phyloP scores from a whole-genome alignment of 2,329 filamentous ascomycete genomes.

The Diplodia seriata region DNA sequence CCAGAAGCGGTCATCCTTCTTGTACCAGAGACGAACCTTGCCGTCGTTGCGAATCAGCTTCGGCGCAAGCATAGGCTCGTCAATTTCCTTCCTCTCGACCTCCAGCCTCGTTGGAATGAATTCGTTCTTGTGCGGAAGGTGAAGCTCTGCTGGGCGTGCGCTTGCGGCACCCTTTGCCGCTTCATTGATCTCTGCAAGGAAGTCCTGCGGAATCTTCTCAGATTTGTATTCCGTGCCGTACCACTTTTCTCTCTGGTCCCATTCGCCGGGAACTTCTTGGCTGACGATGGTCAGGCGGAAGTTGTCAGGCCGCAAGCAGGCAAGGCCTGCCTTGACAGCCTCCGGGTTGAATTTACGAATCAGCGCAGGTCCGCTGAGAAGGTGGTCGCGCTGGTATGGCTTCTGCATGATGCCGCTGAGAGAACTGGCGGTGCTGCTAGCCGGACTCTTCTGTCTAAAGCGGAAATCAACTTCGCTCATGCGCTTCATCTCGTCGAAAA shows the following conservation, averaged over 20 bases:
- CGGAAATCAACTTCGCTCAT: conserved; percentile 94
- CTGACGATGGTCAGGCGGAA: conserved; percentile 85
- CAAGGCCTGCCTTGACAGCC: conserved; percentile 76
- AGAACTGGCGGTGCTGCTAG: conserved; percentile 85
- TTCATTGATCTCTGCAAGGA: conserved; percentile 72
- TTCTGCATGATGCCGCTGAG: conserved; percentile 91
- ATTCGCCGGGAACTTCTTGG: conserved; percentile 80
- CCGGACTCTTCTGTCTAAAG: conserved; percentile 90
- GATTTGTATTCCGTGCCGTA: conserved; percentile 94
- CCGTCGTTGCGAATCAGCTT: conserved; percentile 85
- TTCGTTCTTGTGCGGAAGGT: conserved; percentile 91
- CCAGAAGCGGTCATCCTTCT: conserved; percentile 99
- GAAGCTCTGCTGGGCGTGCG: conserved; percentile 72
- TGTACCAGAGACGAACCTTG: conserved; percentile 86
- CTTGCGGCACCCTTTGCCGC: conserved; percentile 66
- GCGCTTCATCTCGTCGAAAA: conserved; percentile 88
- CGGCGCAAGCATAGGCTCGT: conserved; percentile 74
- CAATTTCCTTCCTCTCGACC: conserved; percentile 92
- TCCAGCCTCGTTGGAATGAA: conserved; percentile 94
- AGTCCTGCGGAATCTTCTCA: conserved; percentile 77
- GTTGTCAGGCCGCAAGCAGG: conserved; percentile 82
- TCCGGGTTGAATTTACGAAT: conserved; percentile 80
- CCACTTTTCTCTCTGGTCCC: conserved; percentile 93
- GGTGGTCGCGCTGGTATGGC: conserved; percentile 81
- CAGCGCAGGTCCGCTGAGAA: conserved; percentile 79